Evolutionary conservation across 2,329 filamentous ascomycete genomes (phyloP).

Genomic region (Aspergillus sclerotialis): DNA sequence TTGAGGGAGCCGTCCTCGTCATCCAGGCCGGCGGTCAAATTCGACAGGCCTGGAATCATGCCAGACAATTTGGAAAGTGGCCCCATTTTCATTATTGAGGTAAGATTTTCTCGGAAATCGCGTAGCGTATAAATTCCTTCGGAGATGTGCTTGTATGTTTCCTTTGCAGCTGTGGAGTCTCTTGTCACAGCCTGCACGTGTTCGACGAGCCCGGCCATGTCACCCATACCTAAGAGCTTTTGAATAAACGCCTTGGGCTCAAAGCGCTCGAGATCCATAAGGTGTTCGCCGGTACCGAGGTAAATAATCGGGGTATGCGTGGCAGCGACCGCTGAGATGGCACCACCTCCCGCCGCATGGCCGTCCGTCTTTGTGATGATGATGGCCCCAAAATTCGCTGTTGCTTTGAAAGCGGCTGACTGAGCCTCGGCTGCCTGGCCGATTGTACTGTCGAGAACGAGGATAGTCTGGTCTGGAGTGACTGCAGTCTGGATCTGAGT

Average conservation of each 20-base stretch:
- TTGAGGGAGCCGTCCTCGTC: constrained; percentile 93
- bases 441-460: constrained; percentile 94
- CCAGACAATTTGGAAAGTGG: constrained; percentile 94
- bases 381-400: constrained; percentile 93
- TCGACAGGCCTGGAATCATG: constrained; percentile 94
- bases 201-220: constrained; percentile 90
- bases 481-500: constrained; percentile 90
- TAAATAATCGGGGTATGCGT: constrained; percentile 97
- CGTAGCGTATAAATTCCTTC: constrained; percentile 95
- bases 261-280: constrained; percentile 90
- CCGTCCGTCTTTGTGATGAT: constrained; percentile 99
- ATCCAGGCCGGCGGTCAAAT: constrained; percentile 92
- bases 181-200: constrained; percentile 93
- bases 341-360: constrained; percentile 89
- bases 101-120: constrained; percentile 88
- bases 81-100: constrained; percentile 99
- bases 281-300: constrained; percentile 94
- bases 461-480: constrained; percentile 90
- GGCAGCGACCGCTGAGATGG: constrained; percentile 93
- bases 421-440: constrained; percentile 94
- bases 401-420: constrained; percentile 93
- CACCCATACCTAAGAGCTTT: constrained; percentile 93
- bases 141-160: constrained; percentile 97
- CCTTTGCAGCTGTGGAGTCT: constrained; percentile 71
- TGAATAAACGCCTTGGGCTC: constrained; percentile 87